Conservation (phyloP, 164 flowering plant species). For the Vitis vinifera region DNA sequence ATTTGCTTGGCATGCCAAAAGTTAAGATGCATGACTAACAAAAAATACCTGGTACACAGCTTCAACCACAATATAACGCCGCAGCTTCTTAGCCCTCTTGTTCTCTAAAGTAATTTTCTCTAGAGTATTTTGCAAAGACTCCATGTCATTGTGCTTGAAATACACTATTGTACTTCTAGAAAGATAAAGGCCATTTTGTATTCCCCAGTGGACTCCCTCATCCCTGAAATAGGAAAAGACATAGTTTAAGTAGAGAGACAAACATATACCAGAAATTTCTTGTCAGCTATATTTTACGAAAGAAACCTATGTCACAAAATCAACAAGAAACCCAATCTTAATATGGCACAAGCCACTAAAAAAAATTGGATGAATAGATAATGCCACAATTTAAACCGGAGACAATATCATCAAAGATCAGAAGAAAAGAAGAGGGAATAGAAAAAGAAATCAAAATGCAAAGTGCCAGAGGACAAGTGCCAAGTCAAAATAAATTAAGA, state of each 20-base stretch:
- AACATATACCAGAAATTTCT: not conserved
- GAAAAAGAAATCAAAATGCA: too few relatives aligned
- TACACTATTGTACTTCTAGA: conserved; percentile 89
- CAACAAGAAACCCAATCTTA: too few relatives aligned
- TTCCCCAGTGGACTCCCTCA: conserved; percentile 99
- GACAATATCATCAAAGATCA: too few relatives aligned
- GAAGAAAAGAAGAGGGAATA: too few relatives aligned
- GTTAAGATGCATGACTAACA: not conserved
- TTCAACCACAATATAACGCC: conserved; percentile 97
- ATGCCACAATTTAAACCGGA: too few relatives aligned
- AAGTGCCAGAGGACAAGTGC: too few relatives aligned
- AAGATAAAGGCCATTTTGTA: conserved; percentile 96
- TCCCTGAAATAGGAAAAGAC: conserved; percentile 51
- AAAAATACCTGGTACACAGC: conserved; percentile 88
- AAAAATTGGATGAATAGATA: too few relatives aligned
- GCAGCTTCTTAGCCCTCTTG: conserved; percentile 68
- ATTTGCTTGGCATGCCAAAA: not conserved
- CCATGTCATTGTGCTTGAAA: conserved; percentile 98
- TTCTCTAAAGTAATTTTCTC: conserved; percentile 72
- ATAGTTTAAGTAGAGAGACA: not conserved
- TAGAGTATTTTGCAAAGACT: conserved; percentile 59
- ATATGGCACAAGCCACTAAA: too few relatives aligned
- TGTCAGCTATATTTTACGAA: not conserved
- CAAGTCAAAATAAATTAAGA: too few relatives aligned
- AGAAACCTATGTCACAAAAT: too few relatives aligned